Evolutionary conservation across 192 early-diverging fungal genomes (phyloP).

Genomic region (Coemansia sp.): DNA sequence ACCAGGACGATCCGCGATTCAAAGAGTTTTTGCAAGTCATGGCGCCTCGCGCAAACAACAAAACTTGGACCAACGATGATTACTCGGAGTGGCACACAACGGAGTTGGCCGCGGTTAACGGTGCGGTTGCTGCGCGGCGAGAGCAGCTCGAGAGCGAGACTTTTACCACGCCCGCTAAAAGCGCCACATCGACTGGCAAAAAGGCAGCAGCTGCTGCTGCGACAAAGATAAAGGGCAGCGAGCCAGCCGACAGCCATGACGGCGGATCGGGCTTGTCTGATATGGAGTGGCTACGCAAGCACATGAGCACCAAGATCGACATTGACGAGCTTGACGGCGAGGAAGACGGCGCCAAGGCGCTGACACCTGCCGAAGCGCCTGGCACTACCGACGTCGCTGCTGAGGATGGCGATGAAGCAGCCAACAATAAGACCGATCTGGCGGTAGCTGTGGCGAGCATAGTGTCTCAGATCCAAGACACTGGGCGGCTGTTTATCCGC

Average conservation of each 20-base stretch:
- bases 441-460: constrained; percentile 27
- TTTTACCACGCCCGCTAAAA: neutral
- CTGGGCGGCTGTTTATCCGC: constrained; percentile 91
- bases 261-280: constrained; percentile 54
- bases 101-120: constrained; percentile 39
- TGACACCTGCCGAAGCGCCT: neutral
- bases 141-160: constrained; percentile 46
- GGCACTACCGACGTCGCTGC: constrained; percentile 11
- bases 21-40: constrained; percentile 91
- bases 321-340: constrained; percentile 20
- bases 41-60: constrained; percentile 73
- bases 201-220: neutral
- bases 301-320: constrained; percentile 59
- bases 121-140: constrained; percentile 41
- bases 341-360: constrained; percentile 6
- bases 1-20: constrained; percentile 80
- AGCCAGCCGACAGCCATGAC: constrained; percentile 7
- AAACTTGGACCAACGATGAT: constrained; percentile 96
- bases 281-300: constrained; percentile 68
- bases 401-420: neutral
- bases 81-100: constrained; percentile 42
- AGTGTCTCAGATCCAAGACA: constrained; percentile 84
- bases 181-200: neutral
- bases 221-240: neutral
- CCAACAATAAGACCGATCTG: constrained; percentile 16